Conservation (phyloP, 176 grass and related monocot species). For the Hsuehochloa calcarea region DNA sequence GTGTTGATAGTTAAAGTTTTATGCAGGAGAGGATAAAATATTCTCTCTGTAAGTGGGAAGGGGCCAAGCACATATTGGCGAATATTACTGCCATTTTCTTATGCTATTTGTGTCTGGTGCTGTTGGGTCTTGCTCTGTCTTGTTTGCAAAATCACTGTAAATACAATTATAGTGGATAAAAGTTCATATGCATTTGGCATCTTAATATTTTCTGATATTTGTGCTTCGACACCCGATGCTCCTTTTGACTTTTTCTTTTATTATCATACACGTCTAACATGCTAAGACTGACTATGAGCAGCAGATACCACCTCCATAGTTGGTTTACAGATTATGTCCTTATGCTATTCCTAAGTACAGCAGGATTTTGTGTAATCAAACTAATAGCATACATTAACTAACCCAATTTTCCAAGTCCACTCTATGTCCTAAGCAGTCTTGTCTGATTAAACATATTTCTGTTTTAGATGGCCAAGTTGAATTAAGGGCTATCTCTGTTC, state of each 20-base stretch:
- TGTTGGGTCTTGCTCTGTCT: slow-evolving; percentile 88
- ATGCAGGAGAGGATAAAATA: slow-evolving; percentile 73
- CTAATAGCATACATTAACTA: background rate
- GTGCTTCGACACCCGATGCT: slow-evolving; percentile 9
- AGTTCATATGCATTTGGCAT: background rate
- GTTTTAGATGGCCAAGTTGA: slow-evolving; percentile 87
- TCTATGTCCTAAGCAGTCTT: background rate
- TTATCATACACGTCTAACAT: slow-evolving; percentile 68
- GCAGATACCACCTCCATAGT: slow-evolving; percentile 80
- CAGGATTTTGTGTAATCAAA: slow-evolving; percentile 88
- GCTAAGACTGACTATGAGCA: slow-evolving; percentile 84
- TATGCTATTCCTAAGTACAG: slow-evolving; percentile 75
- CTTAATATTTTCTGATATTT: background rate
- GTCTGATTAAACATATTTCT: slow-evolving; percentile 35
- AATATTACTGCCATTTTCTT: slow-evolving; percentile 87
- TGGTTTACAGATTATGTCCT: slow-evolving; percentile 90
- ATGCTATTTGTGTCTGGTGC: slow-evolving; percentile 89
- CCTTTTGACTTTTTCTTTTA: slow-evolving; percentile 16
- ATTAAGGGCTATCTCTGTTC: slow-evolving; percentile 86
- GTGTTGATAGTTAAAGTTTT: slow-evolving; percentile 19
- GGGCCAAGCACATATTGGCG: slow-evolving; percentile 53
- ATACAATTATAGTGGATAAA: no score
- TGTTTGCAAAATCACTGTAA: slow-evolving; percentile 91
- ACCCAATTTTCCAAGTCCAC: slow-evolving; percentile 4
- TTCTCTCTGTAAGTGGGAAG: no score